These are phyloP conservation scores for Chaetomiaceae sp. DNA, from an alignment of 2,329 filamentous ascomycete species.

Conservation along the genomic window DNA sequence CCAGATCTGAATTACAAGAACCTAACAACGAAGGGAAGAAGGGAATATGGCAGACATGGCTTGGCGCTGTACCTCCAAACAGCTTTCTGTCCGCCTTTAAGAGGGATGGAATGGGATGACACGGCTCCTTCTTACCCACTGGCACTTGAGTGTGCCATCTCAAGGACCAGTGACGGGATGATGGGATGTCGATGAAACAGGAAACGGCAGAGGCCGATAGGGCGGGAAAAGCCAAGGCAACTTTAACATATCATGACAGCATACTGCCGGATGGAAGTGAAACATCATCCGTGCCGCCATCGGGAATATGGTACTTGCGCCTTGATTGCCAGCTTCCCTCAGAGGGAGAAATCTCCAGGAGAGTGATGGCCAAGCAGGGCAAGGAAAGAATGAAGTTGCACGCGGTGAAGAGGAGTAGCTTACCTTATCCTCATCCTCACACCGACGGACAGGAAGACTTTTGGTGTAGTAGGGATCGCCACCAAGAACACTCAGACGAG, in stretches of 20 bases:
- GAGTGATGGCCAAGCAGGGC: too few relatives aligned
- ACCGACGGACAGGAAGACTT: not conserved
- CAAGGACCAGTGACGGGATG: not conserved
- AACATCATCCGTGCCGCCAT: not conserved
- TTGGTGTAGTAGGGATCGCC: not conserved
- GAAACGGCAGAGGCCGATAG: constrained; percentile 8
- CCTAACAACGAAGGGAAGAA: constrained; percentile 2
- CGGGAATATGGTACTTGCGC: not conserved
- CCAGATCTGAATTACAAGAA: not conserved
- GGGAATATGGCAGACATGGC: not conserved
- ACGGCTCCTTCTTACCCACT: not conserved
- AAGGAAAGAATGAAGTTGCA: not conserved
- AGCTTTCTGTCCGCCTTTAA: not conserved
- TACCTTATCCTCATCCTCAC: not conserved
- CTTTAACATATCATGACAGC: not conserved
- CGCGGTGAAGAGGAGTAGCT: not conserved
- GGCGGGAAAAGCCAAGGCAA: not conserved
- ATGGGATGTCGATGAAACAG: constrained; percentile 15
- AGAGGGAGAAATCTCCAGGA: not conserved
- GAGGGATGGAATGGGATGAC: not conserved
- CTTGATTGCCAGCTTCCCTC: not conserved
- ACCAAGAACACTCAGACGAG: not conserved
- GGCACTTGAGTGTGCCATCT: not conserved
- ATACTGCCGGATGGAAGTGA: not conserved
- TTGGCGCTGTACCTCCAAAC: not conserved